Percentiles rank a stretch among this genome's conserved stretches.
These are phyloP conservation scores for Globisporangium paddicum DNA, from an alignment of 352 stramenopile genomes.

Conservation along the genomic window DNA sequence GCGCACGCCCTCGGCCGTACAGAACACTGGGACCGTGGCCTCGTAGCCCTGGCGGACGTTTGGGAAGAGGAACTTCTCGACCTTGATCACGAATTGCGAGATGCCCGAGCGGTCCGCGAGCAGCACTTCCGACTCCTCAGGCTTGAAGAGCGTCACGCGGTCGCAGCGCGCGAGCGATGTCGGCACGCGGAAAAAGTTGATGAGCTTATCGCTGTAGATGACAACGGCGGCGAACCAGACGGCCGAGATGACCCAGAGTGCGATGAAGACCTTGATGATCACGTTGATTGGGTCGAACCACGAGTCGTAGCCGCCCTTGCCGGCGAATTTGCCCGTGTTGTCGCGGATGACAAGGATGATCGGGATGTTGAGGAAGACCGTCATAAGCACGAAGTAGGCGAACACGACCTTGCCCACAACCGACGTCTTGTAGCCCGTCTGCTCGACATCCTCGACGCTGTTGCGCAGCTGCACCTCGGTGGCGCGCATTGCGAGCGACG, in stretches of 20 bases:
- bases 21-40: slow-evolving; percentile 43
- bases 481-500: slow-evolving; percentile 35
- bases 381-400: slow-evolving; percentile 54
- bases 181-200: slow-evolving; percentile 62
- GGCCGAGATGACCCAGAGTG: slow-evolving; percentile 43
- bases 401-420: slow-evolving; percentile 39
- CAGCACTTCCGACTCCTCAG: slow-evolving; percentile 48
- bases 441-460: slow-evolving; percentile 42
- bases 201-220: slow-evolving; percentile 30
- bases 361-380: slow-evolving; percentile 47
- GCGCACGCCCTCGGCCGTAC: slow-evolving; percentile 27
- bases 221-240: slow-evolving; percentile 52
- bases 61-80: slow-evolving; percentile 43
- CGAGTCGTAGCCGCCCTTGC: slow-evolving; percentile 27
- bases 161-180: slow-evolving; percentile 35
- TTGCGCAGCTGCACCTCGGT: slow-evolving; percentile 42
- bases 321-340: slow-evolving; percentile 47
- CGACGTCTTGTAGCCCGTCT: slow-evolving; percentile 45
- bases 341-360: slow-evolving; percentile 51
- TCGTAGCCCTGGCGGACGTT: slow-evolving; percentile 38
- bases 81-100: slow-evolving; percentile 42
- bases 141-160: slow-evolving; percentile 58
- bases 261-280: slow-evolving; percentile 61
- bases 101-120: slow-evolving; percentile 55
- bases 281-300: slow-evolving; percentile 50